Evolutionary conservation across 2,329 filamentous ascomycete species (phyloP).

Genomic region (Ascochyta fabae): DNA sequence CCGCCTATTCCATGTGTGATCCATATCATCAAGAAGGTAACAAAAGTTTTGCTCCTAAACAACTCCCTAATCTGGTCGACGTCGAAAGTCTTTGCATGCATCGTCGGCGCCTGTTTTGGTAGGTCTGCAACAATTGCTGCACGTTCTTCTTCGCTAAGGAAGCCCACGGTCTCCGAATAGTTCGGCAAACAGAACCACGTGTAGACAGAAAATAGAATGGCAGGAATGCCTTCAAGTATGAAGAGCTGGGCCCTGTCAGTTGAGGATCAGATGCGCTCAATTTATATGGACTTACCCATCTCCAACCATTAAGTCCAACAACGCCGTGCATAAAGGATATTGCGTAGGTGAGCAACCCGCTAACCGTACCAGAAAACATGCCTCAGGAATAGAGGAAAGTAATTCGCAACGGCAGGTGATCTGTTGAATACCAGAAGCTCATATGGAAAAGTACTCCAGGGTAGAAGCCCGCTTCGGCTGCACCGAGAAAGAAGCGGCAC

Average conservation of each 20-base stretch:
- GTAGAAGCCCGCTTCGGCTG: constrained; percentile 38
- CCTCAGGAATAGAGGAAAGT: constrained; percentile 64
- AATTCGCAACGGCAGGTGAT: constrained; percentile 61
- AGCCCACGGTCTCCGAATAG: constrained; percentile 27
- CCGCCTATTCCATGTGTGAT: constrained; percentile 32
- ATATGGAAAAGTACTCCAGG: constrained; percentile 57
- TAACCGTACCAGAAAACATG: constrained; percentile 63
- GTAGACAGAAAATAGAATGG: constrained; percentile 22
- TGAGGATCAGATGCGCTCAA: neutral
- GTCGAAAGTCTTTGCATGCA: constrained; percentile 32
- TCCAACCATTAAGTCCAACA: constrained; percentile 47
- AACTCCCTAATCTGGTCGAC: constrained; percentile 23
- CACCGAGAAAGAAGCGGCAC: constrained; percentile 50
- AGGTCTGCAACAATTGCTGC: constrained; percentile 25
- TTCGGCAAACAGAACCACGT: constrained; percentile 31
- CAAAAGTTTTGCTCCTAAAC: constrained; percentile 28
- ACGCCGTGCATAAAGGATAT: constrained; percentile 67
- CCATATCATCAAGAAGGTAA: constrained; percentile 35
- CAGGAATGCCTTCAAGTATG: constrained; percentile 31
- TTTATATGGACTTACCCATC: constrained; percentile 30
- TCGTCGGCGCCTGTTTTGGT: constrained; percentile 30
- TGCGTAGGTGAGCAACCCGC: constrained; percentile 61
- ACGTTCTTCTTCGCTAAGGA: constrained; percentile 26
- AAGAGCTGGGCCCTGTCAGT: constrained; percentile 21
- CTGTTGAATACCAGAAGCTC: constrained; percentile 65